Percentiles rank a stretch among this genome's conserved stretches.
These are phyloP conservation scores for Eucalyptus guilfoylei DNA, from an alignment of 345 rosid genomes.

Conservation along the genomic window DNA sequence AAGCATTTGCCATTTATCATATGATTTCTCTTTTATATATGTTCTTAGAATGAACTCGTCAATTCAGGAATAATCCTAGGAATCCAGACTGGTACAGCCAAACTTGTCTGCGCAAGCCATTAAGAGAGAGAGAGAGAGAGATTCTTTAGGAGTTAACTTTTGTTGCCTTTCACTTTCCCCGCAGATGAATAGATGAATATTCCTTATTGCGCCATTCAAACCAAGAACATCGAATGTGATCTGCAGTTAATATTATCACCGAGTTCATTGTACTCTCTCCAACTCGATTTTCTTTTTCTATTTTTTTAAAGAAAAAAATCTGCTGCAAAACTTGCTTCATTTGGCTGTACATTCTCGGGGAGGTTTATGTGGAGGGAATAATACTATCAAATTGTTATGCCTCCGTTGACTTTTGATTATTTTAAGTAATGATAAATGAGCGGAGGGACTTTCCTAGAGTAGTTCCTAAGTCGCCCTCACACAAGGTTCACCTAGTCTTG, in stretches of 20 bases:
- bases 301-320: not conserved
- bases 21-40: too few species aligned
- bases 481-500: not conserved
- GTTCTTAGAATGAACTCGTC: not conserved
- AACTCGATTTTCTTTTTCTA: not conserved
- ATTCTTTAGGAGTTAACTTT: not conserved
- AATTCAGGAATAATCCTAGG: not conserved
- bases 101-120: not conserved
- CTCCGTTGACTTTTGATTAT: not conserved
- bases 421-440: not conserved
- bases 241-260: not conserved
- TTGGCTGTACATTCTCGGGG: not conserved
- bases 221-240: not conserved
- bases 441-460: not conserved
- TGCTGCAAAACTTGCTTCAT: not conserved
- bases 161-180: not conserved
- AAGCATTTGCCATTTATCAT: too few species aligned
- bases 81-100: not conserved
- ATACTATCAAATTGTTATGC: not conserved
- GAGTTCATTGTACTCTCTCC: not conserved
- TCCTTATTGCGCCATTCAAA: not conserved
- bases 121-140: too few species aligned
- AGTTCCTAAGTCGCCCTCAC: not conserved
- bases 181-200: not conserved
- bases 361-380: not conserved